Conservation (phyloP, 768 basidiomycete genomes). For the Tremella fuciformis region DNA sequence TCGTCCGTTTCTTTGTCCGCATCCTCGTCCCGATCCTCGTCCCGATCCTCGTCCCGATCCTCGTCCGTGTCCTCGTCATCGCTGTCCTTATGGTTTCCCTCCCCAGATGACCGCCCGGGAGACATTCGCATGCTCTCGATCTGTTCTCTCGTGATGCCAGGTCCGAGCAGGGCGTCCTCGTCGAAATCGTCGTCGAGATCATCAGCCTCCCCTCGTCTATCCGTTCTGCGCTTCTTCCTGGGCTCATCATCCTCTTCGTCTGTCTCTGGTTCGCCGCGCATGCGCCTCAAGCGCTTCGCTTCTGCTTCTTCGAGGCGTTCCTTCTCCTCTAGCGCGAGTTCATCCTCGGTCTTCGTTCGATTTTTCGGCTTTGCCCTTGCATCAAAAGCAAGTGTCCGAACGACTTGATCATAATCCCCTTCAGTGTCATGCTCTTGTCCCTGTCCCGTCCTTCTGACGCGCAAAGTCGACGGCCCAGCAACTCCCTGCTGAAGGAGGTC, state of each 20-base stretch:
- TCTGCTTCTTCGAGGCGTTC: conserved; percentile 83
- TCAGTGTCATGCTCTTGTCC: conserved; percentile 42
- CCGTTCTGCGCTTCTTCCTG: conserved; percentile 39
- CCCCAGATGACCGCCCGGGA: conserved; percentile 45
- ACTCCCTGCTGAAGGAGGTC: conserved; percentile 58
- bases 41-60: conserved; percentile 48
- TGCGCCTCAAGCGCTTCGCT: conserved; percentile 68
- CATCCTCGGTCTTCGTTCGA: conserved; percentile 93
- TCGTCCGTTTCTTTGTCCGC: conserved; percentile 50
- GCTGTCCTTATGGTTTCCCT: conserved; percentile 48
- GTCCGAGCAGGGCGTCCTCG: conserved; percentile 36
- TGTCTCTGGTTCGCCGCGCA: conserved; percentile 67
- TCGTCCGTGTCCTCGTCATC: conserved; percentile 23
- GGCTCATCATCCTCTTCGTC: conserved; percentile 59
- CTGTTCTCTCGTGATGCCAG: conserved; percentile 43
- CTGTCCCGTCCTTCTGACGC: background rate
- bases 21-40: conserved; percentile 53
- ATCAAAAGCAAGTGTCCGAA: conserved; percentile 89
- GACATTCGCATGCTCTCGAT: conserved; percentile 55
- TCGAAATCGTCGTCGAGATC: conserved; percentile 83
- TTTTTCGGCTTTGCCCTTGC: conserved; percentile 90
- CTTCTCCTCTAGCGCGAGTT: conserved; percentile 82
- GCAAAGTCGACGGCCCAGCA: conserved; percentile 32
- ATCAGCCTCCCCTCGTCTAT: conserved; percentile 68
- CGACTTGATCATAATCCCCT: conserved; percentile 80